phyloP scores from a whole-genome alignment of 2,329 filamentous ascomycete species.

The Fusarium newnesense region DNA sequence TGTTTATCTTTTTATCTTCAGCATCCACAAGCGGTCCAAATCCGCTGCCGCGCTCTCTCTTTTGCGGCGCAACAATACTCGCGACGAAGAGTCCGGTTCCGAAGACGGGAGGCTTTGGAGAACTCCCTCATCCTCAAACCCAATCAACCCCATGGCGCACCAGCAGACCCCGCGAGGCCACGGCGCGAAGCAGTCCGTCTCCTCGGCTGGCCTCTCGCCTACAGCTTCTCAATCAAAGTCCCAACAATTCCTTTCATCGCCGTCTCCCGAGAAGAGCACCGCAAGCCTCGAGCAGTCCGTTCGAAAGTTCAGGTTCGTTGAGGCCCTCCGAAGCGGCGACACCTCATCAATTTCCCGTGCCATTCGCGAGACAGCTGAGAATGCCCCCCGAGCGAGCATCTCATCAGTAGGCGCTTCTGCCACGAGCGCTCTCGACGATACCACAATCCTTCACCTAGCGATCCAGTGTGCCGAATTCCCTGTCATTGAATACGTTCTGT shows the following conservation, averaged over 20 bases:
- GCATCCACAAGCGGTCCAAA: slow-evolving; percentile 64
- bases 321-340: slow-evolving; percentile 89
- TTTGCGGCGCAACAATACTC: slow-evolving; percentile 62
- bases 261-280: slow-evolving; percentile 53
- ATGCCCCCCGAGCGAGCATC: slow-evolving; percentile 64
- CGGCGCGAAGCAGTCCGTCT: slow-evolving; percentile 58
- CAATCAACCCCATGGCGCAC: slow-evolving; percentile 51
- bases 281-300: slow-evolving; percentile 89
- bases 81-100: slow-evolving; percentile 63
- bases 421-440: slow-evolving; percentile 73
- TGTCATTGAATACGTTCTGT: slow-evolving; percentile 94
- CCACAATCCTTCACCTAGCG: slow-evolving; percentile 89
- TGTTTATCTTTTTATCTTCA: slow-evolving; percentile 40
- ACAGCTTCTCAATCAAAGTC: slow-evolving; percentile 49
- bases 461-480: slow-evolving; percentile 94
- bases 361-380: slow-evolving; percentile 73
- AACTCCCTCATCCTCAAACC: slow-evolving; percentile 46
- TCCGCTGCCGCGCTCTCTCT: slow-evolving; percentile 63
- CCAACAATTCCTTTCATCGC: slow-evolving; percentile 43
- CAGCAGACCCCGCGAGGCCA: slow-evolving; percentile 54
- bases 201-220: slow-evolving; percentile 54
- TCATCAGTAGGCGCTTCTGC: slow-evolving; percentile 60
- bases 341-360: slow-evolving; percentile 89
- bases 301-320: slow-evolving; percentile 92
- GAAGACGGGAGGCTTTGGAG: slow-evolving; percentile 59